These are phyloP conservation scores for Debaryomyces psychrophilus DNA, from an alignment of 1,139 yeast species.

Conservation along the genomic window DNA sequence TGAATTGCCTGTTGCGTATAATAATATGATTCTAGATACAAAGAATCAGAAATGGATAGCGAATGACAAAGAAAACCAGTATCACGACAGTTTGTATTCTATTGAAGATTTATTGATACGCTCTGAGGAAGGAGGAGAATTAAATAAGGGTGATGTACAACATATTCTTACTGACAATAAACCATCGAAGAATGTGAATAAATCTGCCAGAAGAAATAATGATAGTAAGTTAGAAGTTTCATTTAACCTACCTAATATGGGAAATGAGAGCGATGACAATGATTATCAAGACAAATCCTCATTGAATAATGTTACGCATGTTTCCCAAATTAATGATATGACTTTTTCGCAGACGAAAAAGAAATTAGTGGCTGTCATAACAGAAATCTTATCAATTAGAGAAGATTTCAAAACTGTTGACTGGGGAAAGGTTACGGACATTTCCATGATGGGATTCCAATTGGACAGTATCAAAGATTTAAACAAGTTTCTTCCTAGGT, in stretches of 20 bases:
- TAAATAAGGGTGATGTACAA: neutral
- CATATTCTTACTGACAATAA: neutral
- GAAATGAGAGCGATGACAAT: slow-evolving; percentile 4
- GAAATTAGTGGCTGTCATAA: slow-evolving; percentile 50
- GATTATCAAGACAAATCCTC: slow-evolving; percentile 5
- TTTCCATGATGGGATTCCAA: slow-evolving; percentile 35
- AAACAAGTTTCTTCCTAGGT: slow-evolving; percentile 46
- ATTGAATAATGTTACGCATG: slow-evolving; percentile 37
- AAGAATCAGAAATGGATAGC: slow-evolving; percentile 42
- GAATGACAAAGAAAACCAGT: slow-evolving; percentile 31
- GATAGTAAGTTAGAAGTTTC: slow-evolving; percentile 42
- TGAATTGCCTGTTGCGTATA: slow-evolving; percentile 41
- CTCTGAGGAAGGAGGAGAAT: slow-evolving; percentile 18
- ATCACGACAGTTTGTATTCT: slow-evolving; percentile 41
- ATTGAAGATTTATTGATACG: slow-evolving; percentile 45
- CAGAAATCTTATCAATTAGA: slow-evolving; percentile 39
- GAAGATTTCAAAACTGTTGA: slow-evolving; percentile 26
- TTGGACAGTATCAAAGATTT: slow-evolving; percentile 49
- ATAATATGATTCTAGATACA: slow-evolving; percentile 44
- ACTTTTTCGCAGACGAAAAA: slow-evolving; percentile 54
- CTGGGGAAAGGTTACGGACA: slow-evolving; percentile 48
- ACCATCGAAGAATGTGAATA: neutral
- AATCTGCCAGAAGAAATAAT: slow-evolving; percentile 14
- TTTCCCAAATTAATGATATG: slow-evolving; percentile 48
- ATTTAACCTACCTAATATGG: slow-evolving; percentile 40